These are phyloP conservation scores for Scenedesmus sp. DNA, from an alignment of 163 green algal genomes.

Conservation along the genomic window DNA sequence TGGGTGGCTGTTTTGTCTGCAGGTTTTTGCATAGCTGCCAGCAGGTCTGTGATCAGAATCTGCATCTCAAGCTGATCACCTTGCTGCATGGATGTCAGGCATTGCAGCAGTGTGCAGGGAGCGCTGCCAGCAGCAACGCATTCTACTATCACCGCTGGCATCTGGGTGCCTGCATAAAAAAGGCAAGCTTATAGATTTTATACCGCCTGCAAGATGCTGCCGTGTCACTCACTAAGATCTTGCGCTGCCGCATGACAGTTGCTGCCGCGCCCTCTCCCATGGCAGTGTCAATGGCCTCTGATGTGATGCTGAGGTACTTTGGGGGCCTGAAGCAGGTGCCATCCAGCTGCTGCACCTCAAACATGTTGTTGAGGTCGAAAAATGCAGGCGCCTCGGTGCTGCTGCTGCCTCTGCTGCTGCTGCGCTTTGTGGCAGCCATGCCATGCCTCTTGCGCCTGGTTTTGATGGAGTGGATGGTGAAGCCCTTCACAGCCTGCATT, in stretches of 20 bases:
- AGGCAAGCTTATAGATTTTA: not conserved
- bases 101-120: not conserved
- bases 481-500: not conserved
- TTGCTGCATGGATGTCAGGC: not conserved
- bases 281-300: not conserved
- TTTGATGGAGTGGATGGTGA: slow-evolving; percentile 2
- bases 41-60: no score
- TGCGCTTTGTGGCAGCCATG: not conserved
- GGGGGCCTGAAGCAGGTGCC: not conserved
- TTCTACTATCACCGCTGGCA: not conserved
- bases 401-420: not conserved
- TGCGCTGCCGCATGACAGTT: no score
- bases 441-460: not conserved
- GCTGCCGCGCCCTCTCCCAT: slow-evolving; percentile 1
- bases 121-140: not conserved
- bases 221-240: not conserved
- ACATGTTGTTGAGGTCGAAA: not conserved
- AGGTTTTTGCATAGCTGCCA: not conserved
- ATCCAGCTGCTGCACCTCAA: not conserved
- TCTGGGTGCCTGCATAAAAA: not conserved
- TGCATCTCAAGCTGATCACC: not conserved
- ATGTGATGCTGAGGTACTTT: not conserved
- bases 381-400: not conserved
- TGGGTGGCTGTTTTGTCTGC: not conserved
- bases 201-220: not conserved